Percentiles rank a stretch among this genome's conserved stretches.
phyloP scores from a whole-genome alignment of 2,329 filamentous ascomycete genomes.

The Ophidiomyces ophidiicola region DNA sequence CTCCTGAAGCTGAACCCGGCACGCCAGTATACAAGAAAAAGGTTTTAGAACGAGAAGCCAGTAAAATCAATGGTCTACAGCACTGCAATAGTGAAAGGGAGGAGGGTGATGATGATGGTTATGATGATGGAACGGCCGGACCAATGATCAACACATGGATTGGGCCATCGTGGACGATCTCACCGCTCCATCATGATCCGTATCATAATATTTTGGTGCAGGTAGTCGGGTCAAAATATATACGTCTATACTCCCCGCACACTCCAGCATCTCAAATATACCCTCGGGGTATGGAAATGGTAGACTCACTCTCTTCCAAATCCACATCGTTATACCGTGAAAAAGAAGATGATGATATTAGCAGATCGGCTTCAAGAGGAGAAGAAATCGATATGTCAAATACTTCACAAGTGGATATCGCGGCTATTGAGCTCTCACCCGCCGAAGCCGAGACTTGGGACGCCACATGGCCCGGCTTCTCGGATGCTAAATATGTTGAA shows the following conservation, averaged over 20 bases:
- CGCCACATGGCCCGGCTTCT: conserved; percentile 45
- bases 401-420: conserved; percentile 69
- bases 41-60: conserved; percentile 18
- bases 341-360: conserved; percentile 4
- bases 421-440: conserved; percentile 47
- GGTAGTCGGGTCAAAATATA: conserved; percentile 79
- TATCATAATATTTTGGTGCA: conserved; percentile 89
- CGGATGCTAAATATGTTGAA: conserved; percentile 55
- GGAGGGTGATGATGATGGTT: conserved; percentile 10
- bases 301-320: conserved; percentile 15
- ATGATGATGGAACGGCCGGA: conserved; percentile 24
- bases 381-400: conserved; percentile 81
- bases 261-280: conserved; percentile 39
- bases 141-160: conserved; percentile 86
- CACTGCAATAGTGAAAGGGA: conserved; percentile 8
- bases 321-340: neutral
- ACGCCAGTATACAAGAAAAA: conserved; percentile 36
- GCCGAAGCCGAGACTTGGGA: conserved; percentile 33
- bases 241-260: conserved; percentile 69
- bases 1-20: conserved; percentile 44
- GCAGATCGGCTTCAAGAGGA: conserved; percentile 35
- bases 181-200: conserved; percentile 82
- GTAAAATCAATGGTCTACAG: conserved; percentile 26
- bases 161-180: conserved; percentile 75
- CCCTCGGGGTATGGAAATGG: conserved; percentile 29